phyloP scores from a whole-genome alignment of 352 stramenopile species.

The Globisporangium paddicum region DNA sequence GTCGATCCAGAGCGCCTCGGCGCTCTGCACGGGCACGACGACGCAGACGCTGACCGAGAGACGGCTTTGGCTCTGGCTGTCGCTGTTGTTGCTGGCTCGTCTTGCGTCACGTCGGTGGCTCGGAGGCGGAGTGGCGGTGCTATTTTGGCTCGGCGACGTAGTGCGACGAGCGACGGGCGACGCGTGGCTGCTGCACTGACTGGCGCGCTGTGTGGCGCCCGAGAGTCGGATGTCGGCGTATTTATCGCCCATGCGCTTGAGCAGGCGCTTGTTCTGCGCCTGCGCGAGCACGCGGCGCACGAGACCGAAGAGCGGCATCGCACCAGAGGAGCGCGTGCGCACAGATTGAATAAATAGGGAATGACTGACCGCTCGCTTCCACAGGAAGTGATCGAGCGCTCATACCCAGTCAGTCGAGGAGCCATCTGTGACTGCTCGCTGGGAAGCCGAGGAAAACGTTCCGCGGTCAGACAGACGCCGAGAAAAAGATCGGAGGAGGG shows the following conservation, averaged over 20 bases:
- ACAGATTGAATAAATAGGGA: constrained; percentile 13
- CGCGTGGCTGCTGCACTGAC: neutral
- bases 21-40: constrained; percentile 9
- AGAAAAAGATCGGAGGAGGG: too few species aligned
- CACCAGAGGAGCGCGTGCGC: constrained; percentile 5
- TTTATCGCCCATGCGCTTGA: constrained; percentile 15
- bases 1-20: constrained; percentile 13
- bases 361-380: constrained; percentile 8
- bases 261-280: constrained; percentile 13
- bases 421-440: too few species aligned
- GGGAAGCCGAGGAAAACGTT: neutral
- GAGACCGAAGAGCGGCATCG: constrained; percentile 14
- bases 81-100: neutral
- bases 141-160: constrained; percentile 1
- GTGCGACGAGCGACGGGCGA: neutral
- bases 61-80: neutral
- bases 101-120: neutral
- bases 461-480: too few species aligned
- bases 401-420: neutral
- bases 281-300: constrained; percentile 13
- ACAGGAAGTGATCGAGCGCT: too few species aligned
- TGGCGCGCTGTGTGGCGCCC: constrained; percentile 1
- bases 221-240: constrained; percentile 14
- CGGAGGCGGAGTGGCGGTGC: neutral
- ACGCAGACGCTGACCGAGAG: constrained; percentile 15